Evolutionary conservation across 208 protist species (phyloP).

Genomic region (Crithidia bombi): DNA sequence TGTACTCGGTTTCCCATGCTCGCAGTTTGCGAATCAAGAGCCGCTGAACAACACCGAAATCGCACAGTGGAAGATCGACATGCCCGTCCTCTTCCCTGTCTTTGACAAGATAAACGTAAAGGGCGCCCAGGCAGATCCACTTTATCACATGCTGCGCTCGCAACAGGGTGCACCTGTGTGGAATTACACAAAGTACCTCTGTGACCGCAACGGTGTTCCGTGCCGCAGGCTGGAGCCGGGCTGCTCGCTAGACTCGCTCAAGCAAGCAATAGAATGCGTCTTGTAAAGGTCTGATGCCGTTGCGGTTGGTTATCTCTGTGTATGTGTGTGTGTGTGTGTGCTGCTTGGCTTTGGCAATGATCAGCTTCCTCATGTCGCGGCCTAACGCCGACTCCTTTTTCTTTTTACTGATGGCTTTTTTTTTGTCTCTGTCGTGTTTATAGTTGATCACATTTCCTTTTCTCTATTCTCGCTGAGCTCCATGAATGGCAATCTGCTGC

Average conservation of each 20-base stretch:
- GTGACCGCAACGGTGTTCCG: slow-evolving; percentile 54
- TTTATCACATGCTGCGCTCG: slow-evolving; percentile 62
- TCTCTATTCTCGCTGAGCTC: not conserved
- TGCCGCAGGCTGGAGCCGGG: slow-evolving; percentile 32
- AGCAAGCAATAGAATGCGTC: slow-evolving; percentile 32
- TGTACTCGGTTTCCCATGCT: slow-evolving; percentile 66
- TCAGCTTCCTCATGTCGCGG: not conserved
- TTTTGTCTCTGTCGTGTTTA: slow-evolving; percentile 1
- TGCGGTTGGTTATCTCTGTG: no score
- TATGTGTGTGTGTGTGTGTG: not conserved
- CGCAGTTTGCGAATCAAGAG: slow-evolving; percentile 75
- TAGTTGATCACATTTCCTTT: slow-evolving; percentile 15
- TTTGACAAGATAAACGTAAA: slow-evolving; percentile 72
- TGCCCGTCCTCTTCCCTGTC: slow-evolving; percentile 47
- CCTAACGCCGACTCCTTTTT: not conserved
- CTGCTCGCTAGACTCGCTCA: slow-evolving; percentile 24
- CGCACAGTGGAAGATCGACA: slow-evolving; percentile 32
- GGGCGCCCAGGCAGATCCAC: slow-evolving; percentile 45
- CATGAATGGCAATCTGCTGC: not conserved
- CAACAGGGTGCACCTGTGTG: slow-evolving; percentile 53
- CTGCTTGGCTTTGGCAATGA: not conserved
- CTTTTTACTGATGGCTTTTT: slow-evolving; percentile 1
- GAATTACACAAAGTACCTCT: slow-evolving; percentile 84
- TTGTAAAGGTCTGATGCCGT: no score
- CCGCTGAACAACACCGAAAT: slow-evolving; percentile 51